Evolutionary conservation across 176 grass and related monocot genomes (phyloP).

Genomic region (Cymbopogon citratus): DNA sequence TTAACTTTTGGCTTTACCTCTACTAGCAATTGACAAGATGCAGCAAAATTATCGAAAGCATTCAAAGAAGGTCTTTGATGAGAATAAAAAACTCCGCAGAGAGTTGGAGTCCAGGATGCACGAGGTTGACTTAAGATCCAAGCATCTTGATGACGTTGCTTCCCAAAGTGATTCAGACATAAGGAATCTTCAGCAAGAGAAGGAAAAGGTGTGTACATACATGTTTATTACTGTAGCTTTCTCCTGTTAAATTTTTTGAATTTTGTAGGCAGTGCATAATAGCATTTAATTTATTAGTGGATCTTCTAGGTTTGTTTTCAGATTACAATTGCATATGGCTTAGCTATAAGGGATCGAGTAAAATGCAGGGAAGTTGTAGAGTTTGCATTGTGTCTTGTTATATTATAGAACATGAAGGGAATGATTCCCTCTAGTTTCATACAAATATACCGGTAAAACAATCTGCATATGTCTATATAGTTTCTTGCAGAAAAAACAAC

Average conservation of each 20-base stretch:
- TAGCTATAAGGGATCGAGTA: no score
- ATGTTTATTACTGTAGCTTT: background rate
- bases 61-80: constrained; percentile 52
- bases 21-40: constrained; percentile 60
- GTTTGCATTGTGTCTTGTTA: no score
- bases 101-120: constrained; percentile 20
- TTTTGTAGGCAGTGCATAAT: no score
- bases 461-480: no score
- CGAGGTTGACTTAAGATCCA: constrained; percentile 8
- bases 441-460: no score
- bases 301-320: no score
- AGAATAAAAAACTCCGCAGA: constrained; percentile 18
- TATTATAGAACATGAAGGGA: no score
- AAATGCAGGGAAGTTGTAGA: no score
- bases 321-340: no score
- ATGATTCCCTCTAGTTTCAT: no score
- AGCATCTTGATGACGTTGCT: constrained; percentile 35
- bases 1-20: background rate
- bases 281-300: no score
- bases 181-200: constrained; percentile 57
- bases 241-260: background rate
- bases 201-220: constrained; percentile 37
- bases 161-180: constrained; percentile 46
- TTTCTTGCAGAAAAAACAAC: no score
- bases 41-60: constrained; percentile 47